Evolutionary conservation across 345 rosid species (phyloP), one percentile per base, ranked within the genome.

Genomic region (Chamaenerion angustifolium): DNA sequence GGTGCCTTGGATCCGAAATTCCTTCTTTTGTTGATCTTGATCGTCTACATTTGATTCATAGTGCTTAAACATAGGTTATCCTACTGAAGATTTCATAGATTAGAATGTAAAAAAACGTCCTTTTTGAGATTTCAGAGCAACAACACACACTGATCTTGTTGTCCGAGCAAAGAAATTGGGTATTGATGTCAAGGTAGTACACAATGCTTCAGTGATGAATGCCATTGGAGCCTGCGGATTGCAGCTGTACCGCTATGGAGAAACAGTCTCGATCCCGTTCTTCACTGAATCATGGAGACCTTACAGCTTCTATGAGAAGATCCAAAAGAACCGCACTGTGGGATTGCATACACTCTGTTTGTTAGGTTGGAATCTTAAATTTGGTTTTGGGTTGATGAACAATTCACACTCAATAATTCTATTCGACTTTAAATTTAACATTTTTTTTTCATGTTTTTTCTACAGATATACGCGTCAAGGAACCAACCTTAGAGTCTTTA

Each of bases 191-290:
- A 80, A 76, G 68, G 96, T 81, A 40, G 72, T 93, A 42, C 88
- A 79, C 67, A 88, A 93, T 67, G 96, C 96, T 45, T 93, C 99
- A 0, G 94, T 85, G 55, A 88, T 93, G 94, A 93, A 85, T 66
- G 99, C 94, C 0, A 64, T 93, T 50, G 95, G 95, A 64, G 65
- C 81, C 43, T 88, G 99, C 58, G 96, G 95, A 27, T 58, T 93
- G 66, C 96, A 93, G 58, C 82, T 93, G 45, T 85, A 93, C 60
- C 95, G 72, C 37, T 93, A 85, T 49, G 99, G 99, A 27, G 94
- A 93, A 73, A 88, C 94, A 4, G 73, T 93, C 57, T 88, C 96
- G 0, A 69, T 88, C 41, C 96, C 96, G 0, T 88, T 93, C 62
- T 93, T 88, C 27, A 85, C 85, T 0, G 86, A 93, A 64, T 70